Evolutionary conservation across 2,329 filamentous ascomycete genomes (phyloP).

Genomic region (Fusarium denticulatum): DNA sequence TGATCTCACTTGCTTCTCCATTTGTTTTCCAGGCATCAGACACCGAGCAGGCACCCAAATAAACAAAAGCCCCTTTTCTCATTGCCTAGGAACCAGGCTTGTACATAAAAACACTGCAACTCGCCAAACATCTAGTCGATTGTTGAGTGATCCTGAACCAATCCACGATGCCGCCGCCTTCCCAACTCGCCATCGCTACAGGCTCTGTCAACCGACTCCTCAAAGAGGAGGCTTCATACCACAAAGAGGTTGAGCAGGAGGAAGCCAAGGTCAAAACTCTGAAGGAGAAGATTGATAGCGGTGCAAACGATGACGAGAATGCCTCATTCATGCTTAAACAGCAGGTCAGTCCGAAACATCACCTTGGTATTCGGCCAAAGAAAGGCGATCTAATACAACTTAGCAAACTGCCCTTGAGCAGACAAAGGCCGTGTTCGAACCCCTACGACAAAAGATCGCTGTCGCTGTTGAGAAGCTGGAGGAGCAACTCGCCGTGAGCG

Average conservation of each 20-base stretch:
- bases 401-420: slow-evolving; percentile 86
- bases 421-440: slow-evolving; percentile 83
- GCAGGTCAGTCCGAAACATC: slow-evolving; percentile 68
- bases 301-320: slow-evolving; percentile 71
- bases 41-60: slow-evolving; percentile 35
- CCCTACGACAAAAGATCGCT: slow-evolving; percentile 75
- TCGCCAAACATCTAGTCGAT: neutral
- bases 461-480: slow-evolving; percentile 79
- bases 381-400: slow-evolving; percentile 1
- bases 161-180: slow-evolving; percentile 76
- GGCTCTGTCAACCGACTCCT: slow-evolving; percentile 83
- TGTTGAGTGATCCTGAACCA: neutral
- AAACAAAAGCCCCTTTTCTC: neutral
- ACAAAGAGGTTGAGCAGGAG: slow-evolving; percentile 83
- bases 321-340: slow-evolving; percentile 83
- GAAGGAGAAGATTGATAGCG: slow-evolving; percentile 65
- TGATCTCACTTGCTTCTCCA: slow-evolving; percentile 44
- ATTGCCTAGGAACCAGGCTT: neutral
- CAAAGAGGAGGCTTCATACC: slow-evolving; percentile 92
- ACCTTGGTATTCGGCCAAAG: neutral
- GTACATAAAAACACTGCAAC: neutral
- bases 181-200: slow-evolving; percentile 81
- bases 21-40: slow-evolving; percentile 26
- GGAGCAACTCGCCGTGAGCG: slow-evolving; percentile 75
- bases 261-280: slow-evolving; percentile 76